A percentile compares a stretch with the other conserved stretches of the same genome.
Evolutionary conservation across 441 rosid genomes (phyloP).

Genomic region (Monsonia emarginata): DNA sequence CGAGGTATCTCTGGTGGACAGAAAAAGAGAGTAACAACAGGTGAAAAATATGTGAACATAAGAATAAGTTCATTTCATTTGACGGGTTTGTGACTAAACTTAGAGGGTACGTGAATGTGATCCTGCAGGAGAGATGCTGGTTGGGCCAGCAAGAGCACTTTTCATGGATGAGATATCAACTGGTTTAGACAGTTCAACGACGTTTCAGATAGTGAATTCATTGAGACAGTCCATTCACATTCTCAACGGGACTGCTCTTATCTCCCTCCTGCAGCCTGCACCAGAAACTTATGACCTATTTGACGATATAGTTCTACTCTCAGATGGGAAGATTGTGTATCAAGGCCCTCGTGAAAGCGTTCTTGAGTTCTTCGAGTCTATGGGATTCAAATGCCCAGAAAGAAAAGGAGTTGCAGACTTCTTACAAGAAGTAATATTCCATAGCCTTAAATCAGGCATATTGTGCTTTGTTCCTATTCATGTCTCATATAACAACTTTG

Average conservation of each 20-base stretch:
- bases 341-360: constrained; percentile 76
- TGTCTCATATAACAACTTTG: constrained; percentile 4
- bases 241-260: constrained; percentile 60
- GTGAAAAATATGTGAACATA: no score
- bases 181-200: constrained; percentile 83
- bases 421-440: constrained; percentile 61
- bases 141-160: constrained; percentile 64
- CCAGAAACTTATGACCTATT: constrained; percentile 82
- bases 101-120: neutral
- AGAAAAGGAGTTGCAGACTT: constrained; percentile 86
- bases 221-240: constrained; percentile 58
- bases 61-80: neutral
- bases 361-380: constrained; percentile 54
- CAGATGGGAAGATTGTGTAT: constrained; percentile 63
- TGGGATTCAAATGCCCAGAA: constrained; percentile 83
- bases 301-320: constrained; percentile 71
- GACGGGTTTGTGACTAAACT: neutral
- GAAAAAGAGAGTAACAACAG: constrained; percentile 78
- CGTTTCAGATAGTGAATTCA: constrained; percentile 68
- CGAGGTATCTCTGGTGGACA: constrained; percentile 93
- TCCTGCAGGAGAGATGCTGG: constrained; percentile 72
- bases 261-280: constrained; percentile 92
- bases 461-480: neutral
- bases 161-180: constrained; percentile 95
- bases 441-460: neutral